A percentile compares a stretch with the other conserved stretches of the same genome.
Evolutionary conservation across 441 rosid species (phyloP).

Genomic region (Populus trichocarpa): DNA sequence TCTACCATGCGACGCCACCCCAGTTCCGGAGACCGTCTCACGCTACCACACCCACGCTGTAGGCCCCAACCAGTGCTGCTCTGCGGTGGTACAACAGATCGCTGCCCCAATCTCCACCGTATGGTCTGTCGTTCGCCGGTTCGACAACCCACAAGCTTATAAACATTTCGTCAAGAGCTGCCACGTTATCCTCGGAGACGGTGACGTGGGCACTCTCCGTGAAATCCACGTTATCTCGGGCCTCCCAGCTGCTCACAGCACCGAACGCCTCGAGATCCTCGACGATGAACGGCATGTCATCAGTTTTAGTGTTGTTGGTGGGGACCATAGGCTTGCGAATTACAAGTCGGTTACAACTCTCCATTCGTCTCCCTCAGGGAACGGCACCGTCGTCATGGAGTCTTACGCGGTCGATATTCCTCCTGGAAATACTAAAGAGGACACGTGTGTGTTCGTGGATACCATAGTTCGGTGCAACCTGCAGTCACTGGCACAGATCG

Average conservation of each 20-base stretch:
- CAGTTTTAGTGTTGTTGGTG: conserved; percentile 74
- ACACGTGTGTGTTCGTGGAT: conserved; percentile 63
- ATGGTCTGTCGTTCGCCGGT: conserved; percentile 75
- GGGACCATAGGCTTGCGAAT: conserved; percentile 71
- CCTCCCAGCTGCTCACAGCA: conserved; percentile 63
- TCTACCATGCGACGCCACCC: conserved; percentile 30
- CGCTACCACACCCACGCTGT: conserved; percentile 49
- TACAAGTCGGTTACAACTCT: conserved; percentile 77
- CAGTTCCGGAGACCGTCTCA: conserved; percentile 50
- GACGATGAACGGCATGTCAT: conserved; percentile 71
- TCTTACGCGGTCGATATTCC: conserved; percentile 84
- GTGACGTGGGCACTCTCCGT: conserved; percentile 60
- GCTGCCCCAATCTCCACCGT: conserved; percentile 55
- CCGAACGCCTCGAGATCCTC: conserved; percentile 72
- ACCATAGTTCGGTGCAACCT: conserved; percentile 81
- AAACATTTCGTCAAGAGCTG: conserved; percentile 77
- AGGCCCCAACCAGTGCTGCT: conserved; percentile 63
- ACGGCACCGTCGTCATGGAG: conserved; percentile 63
- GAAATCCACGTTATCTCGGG: conserved; percentile 74
- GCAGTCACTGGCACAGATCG: conserved; percentile 64
- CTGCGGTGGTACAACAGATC: conserved; percentile 51
- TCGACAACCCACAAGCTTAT: conserved; percentile 72
- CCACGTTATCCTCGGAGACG: conserved; percentile 61
- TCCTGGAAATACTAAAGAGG: conserved; percentile 64
- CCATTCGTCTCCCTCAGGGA: conserved; percentile 36